Evolutionary conservation across 176 grass and related monocot species (phyloP).

Genomic region (Oryza rufipogon): DNA sequence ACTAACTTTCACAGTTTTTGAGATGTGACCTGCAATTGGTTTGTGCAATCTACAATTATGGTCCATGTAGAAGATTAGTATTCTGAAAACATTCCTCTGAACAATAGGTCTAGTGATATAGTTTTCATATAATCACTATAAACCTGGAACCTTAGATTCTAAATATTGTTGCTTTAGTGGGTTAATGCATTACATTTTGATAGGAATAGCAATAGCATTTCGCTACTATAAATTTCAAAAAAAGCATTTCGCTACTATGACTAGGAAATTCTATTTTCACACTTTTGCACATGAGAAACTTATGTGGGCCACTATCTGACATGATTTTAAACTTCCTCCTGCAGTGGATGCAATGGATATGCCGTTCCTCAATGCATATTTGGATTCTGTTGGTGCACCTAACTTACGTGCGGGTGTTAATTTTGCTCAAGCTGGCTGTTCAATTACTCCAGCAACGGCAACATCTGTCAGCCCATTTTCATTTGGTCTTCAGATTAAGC

Average conservation of each 20-base stretch:
- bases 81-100: not conserved
- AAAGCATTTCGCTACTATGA: not conserved
- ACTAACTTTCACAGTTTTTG: not conserved
- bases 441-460: conserved; percentile 91
- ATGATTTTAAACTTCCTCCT: conserved; percentile 31
- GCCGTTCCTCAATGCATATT: conserved; percentile 82
- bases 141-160: not conserved
- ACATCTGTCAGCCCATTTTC: conserved; percentile 94
- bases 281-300: not conserved
- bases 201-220: not conserved
- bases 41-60: not conserved
- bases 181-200: not conserved
- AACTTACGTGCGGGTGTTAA: conserved; percentile 80
- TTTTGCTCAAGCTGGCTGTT: conserved; percentile 92
- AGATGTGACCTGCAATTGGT: not conserved
- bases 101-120: not conserved
- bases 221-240: too few relatives aligned
- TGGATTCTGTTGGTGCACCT: conserved; percentile 83
- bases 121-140: not conserved
- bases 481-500: conserved; percentile 81
- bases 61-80: not conserved
- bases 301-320: not conserved
- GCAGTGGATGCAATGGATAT: conserved; percentile 91
- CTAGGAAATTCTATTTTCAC: not conserved
- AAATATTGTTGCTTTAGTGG: not conserved